Base-by-base conservation (phyloP, 805 yeast genomes). In the Yueomyces sp. region DNA sequence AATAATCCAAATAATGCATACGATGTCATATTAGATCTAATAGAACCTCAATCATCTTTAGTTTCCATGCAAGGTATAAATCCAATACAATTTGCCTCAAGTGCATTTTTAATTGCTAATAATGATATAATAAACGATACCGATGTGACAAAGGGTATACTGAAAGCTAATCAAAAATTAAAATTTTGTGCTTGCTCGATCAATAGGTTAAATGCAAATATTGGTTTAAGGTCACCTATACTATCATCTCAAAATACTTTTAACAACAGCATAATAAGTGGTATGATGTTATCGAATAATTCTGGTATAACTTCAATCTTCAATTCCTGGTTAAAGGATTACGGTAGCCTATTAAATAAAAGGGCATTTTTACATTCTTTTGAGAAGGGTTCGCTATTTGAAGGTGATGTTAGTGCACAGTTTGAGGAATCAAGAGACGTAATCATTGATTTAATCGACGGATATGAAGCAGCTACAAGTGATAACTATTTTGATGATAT, bases 151-250 rank as follows among this genome's bases (percentile, higher is more conserved):
- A 80, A 79, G 55, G 86, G 84, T 1, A 63, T 75, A 26, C 55
- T 73, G 2, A 76, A 79, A 49, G 77, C 84, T 0, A 80, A 80
- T 49, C 76, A 75, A 42, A 62, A 90, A 44, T 69, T 86, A 1
- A 69, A 74, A 29, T 92, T 86, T 64, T 85, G 85, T 3, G 92
- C 95, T 0, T 84, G 95, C 87, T 75, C 86, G 0, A 78, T 92
- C 0, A 74, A 87, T 0, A 73, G 87, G 5, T 72, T 87, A 4
- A 92, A 86, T 54, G 67, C 87, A 0, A 87, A 90, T 5, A 67
- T 79, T 40, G 87, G 95, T 0, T 72, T 74, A 45, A 78, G 77
- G 49, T 82, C 95, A 7, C 81, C 87, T 4, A 82, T 66, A 45
- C 39, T 54, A 28, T 39, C 46, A 2, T 38, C 46, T 5, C 43